Evolutionary conservation across 306 rosid genomes (phyloP).

Genomic region (Pterocarpus macrocarpus): DNA sequence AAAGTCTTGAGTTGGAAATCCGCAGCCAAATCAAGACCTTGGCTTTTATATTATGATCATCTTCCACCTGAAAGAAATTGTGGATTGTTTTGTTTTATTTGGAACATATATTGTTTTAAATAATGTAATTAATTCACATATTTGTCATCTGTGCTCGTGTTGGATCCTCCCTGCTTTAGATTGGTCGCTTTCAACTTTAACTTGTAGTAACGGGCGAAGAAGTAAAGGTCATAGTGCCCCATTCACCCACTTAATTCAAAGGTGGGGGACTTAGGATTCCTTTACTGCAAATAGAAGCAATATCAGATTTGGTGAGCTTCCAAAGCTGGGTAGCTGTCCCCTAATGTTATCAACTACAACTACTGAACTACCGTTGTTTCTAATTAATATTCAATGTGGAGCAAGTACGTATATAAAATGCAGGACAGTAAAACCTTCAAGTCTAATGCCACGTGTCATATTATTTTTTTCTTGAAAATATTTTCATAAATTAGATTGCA

Average conservation of each 20-base stretch:
- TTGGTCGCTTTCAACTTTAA: constrained; percentile 50
- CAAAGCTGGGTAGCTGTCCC: constrained; percentile 33
- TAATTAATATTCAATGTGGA: too few species aligned
- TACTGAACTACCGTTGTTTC: neutral
- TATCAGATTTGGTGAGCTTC: constrained; percentile 57
- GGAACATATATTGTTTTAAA: neutral
- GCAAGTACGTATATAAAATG: too few species aligned
- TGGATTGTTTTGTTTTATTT: constrained; percentile 18
- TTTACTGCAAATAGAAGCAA: constrained; percentile 32
- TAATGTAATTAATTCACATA: too few species aligned
- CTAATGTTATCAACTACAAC: constrained; percentile 34
- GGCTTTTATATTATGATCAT: neutral
- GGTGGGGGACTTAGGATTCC: constrained; percentile 60
- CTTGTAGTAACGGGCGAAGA: constrained; percentile 33
- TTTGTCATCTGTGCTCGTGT: neutral
- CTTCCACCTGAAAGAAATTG: constrained; percentile 25
- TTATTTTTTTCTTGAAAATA: too few species aligned
- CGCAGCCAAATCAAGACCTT: constrained; percentile 13
- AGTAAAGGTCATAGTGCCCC: constrained; percentile 29
- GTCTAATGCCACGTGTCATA: too few species aligned
- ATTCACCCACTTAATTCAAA: constrained; percentile 26
- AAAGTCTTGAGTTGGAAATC: neutral
- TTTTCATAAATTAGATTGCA: too few species aligned
- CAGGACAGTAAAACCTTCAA: too few species aligned
- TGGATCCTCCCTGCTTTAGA: constrained; percentile 22